Evolutionary conservation across 805 yeast genomes (phyloP).

Genomic region (Komagataella pastoris): DNA sequence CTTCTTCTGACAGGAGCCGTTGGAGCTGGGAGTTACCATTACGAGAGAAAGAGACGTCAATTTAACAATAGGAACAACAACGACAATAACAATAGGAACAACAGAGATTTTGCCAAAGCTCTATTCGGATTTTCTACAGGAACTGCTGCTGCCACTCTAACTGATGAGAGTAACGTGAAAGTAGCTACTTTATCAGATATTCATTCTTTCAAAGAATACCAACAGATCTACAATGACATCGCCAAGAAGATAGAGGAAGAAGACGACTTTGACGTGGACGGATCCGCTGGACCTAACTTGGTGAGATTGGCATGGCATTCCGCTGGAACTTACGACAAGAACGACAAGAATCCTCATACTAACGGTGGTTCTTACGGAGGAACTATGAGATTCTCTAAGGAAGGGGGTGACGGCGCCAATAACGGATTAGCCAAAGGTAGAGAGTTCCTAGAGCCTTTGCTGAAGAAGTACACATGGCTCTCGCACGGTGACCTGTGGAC

Average conservation of each 20-base stretch:
- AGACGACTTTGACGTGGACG: conserved; percentile 44
- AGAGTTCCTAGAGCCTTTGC: conserved; percentile 39
- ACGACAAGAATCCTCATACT: conserved; percentile 22
- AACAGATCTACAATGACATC: conserved; percentile 57
- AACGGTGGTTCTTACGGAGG: conserved; percentile 37
- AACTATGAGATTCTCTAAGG: conserved; percentile 38
- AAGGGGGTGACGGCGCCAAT: conserved; percentile 35
- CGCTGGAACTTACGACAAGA: conserved; percentile 31
- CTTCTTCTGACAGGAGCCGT: background rate
- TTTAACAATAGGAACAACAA: conserved; percentile 4
- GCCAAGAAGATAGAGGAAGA: conserved; percentile 44
- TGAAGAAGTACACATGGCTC: conserved; percentile 43
- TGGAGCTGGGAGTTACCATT: background rate
- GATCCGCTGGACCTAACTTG: conserved; percentile 37
- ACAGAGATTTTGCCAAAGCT: conserved; percentile 8
- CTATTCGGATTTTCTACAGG: conserved; percentile 17
- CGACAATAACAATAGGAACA: conserved; percentile 8
- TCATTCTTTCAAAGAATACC: conserved; percentile 40
- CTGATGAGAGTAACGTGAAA: conserved; percentile 11
- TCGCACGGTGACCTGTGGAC: conserved; percentile 63
- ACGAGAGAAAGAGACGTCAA: background rate
- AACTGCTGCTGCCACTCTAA: conserved; percentile 19
- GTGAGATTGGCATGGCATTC: conserved; percentile 37
- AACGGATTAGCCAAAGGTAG: conserved; percentile 42
- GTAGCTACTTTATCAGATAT: conserved; percentile 15